Conservation (phyloP, 1,284 basidiomycete species). For the Ganoderma leucocontextum region DNA sequence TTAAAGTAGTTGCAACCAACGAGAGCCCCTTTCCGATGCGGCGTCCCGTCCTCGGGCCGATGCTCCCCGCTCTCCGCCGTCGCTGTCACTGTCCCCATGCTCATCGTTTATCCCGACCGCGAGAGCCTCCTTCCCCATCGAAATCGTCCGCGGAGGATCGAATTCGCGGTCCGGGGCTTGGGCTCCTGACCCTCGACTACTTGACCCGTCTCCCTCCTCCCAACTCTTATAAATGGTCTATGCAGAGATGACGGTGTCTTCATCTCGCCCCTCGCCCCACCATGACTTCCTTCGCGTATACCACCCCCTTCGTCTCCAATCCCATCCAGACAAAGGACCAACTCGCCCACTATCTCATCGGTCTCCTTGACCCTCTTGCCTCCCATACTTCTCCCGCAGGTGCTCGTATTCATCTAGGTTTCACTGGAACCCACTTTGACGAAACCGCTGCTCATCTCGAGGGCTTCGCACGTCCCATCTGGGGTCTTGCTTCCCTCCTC, state of each 20-base stretch:
- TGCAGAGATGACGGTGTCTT: not conserved
- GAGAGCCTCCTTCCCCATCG: no score
- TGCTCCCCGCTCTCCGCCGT: not conserved
- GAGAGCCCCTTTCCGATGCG: no score
- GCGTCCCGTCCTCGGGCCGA: not conserved
- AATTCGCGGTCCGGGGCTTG: not conserved
- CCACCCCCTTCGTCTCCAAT: conserved; percentile 60
- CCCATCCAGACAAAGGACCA: conserved; percentile 67
- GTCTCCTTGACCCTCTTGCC: conserved; percentile 71
- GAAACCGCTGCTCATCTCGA: conserved; percentile 78
- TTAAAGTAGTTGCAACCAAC: no score
- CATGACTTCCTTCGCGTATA: conserved; percentile 41
- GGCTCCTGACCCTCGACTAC: not conserved
- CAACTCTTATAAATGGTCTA: not conserved
- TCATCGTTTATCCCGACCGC: not conserved
- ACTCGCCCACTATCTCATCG: conserved; percentile 61
- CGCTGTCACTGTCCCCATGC: no score
- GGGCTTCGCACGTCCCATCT: conserved; percentile 79
- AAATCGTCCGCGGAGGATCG: not conserved
- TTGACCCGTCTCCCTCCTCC: not conserved
- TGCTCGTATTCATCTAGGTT: conserved; percentile 72
- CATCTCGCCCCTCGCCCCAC: not conserved
- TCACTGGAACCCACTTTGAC: conserved; percentile 82
- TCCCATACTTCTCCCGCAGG: conserved; percentile 78
- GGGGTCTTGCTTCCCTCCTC: conserved; percentile 75